Percentiles rank a stretch among this genome's conserved stretches.
These are phyloP conservation scores for Botryosphaeria dothidea DNA, from an alignment of 2,329 filamentous ascomycete species.

Conservation along the genomic window DNA sequence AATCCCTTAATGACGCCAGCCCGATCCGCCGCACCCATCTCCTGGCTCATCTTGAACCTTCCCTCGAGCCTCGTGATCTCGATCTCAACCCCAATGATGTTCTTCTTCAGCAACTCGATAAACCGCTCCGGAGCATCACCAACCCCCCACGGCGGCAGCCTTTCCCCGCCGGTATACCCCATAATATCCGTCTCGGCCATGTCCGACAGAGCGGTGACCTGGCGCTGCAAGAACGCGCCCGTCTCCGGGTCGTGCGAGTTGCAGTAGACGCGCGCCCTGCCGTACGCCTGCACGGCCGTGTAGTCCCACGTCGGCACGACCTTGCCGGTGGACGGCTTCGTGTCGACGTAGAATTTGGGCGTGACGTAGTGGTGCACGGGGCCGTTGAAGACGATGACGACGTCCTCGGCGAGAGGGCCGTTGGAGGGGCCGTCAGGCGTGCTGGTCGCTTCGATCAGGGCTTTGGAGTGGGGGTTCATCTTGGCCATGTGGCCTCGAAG, in stretches of 20 bases:
- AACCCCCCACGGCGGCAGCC: slow-evolving; percentile 53
- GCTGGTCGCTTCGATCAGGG: slow-evolving; percentile 56
- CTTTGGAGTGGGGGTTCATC: slow-evolving; percentile 65
- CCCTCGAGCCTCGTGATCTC: slow-evolving; percentile 28
- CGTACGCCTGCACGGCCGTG: slow-evolving; percentile 64
- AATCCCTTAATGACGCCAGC: not conserved
- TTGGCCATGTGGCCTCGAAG: slow-evolving; percentile 65
- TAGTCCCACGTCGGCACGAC: slow-evolving; percentile 75
- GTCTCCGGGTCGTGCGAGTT: slow-evolving; percentile 52
- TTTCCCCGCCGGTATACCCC: slow-evolving; percentile 49
- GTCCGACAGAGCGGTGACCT: slow-evolving; percentile 55
- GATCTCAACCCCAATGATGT: slow-evolving; percentile 52
- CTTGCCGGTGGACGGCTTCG: slow-evolving; percentile 64
- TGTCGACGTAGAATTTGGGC: slow-evolving; percentile 67
- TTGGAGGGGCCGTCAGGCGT: not conserved
- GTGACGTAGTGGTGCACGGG: slow-evolving; percentile 65
- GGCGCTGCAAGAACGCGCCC: slow-evolving; percentile 49
- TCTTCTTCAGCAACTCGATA: slow-evolving; percentile 58
- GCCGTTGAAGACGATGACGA: slow-evolving; percentile 64
- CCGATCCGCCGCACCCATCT: slow-evolving; percentile 10
- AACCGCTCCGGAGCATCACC: slow-evolving; percentile 59
- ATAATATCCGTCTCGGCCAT: slow-evolving; percentile 59
- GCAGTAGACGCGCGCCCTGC: slow-evolving; percentile 55
- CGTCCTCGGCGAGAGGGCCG: slow-evolving; percentile 50
- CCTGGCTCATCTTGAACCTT: slow-evolving; percentile 28